Conservation (phyloP, 2,329 filamentous ascomycete species). For the Byssochlamys sp. region DNA sequence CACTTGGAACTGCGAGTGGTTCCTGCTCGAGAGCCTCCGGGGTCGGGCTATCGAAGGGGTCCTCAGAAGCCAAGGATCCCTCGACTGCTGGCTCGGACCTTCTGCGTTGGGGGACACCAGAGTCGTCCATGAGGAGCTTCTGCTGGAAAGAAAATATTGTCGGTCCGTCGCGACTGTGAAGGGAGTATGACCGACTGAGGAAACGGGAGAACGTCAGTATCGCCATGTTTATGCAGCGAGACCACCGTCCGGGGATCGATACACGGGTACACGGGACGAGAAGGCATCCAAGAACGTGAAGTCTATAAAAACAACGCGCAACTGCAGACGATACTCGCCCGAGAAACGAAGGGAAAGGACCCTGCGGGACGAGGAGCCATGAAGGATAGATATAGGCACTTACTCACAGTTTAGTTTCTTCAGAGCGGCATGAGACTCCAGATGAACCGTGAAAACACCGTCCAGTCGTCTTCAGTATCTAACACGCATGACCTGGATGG, state of each 20-base stretch:
- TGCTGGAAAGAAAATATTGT: slow-evolving; percentile 30
- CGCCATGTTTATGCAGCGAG: slow-evolving; percentile 15
- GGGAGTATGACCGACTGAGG: slow-evolving; percentile 25
- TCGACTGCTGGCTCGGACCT: slow-evolving; percentile 15
- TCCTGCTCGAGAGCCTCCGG: slow-evolving; percentile 19
- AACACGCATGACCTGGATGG: slow-evolving; percentile 1
- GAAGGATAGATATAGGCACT: background rate
- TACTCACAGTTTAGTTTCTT: background rate
- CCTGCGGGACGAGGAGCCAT: background rate
- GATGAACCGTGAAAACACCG: background rate
- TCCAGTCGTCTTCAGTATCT: slow-evolving; percentile 4
- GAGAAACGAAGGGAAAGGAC: background rate
- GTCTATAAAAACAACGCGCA: background rate
- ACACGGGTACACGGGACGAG: background rate
- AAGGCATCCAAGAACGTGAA: background rate
- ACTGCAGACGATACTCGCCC: background rate
- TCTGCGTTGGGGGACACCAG: slow-evolving; percentile 11
- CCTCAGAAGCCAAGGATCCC: slow-evolving; percentile 16
- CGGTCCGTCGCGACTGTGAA: slow-evolving; percentile 23
- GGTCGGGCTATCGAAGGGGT: slow-evolving; percentile 14
- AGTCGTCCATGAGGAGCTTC: slow-evolving; percentile 25
- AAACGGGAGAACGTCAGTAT: slow-evolving; percentile 32
- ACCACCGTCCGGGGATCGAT: background rate
- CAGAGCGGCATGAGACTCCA: background rate
- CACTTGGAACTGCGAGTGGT: slow-evolving; percentile 14